These are phyloP conservation scores for Fusarium pininemorale DNA, from an alignment of 2,329 filamentous ascomycete species.

Conservation along the genomic window DNA sequence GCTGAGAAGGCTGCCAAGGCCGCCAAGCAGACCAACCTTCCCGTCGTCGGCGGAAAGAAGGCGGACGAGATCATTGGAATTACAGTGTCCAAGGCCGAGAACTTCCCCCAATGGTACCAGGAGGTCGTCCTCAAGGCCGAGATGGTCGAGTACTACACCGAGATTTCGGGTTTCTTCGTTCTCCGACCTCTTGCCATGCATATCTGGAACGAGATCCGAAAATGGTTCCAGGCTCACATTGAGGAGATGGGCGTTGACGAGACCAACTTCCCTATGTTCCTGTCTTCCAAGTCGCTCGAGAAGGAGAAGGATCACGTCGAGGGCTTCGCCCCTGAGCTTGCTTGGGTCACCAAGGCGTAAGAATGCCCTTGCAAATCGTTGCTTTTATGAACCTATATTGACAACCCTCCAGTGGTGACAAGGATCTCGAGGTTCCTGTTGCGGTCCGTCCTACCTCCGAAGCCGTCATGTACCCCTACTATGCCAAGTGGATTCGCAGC, in stretches of 20 bases:
- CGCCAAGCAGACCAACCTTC: conserved; percentile 61
- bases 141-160: conserved; percentile 94
- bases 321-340: conserved; percentile 94
- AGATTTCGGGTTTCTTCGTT: conserved; percentile 97
- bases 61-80: conserved; percentile 82
- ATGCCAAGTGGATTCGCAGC: conserved; percentile 95
- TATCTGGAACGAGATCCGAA: conserved; percentile 72
- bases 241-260: conserved; percentile 94
- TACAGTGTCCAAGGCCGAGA: conserved; percentile 82
- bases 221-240: conserved; percentile 78
- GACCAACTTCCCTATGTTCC: conserved; percentile 95
- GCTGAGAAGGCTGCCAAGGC: conserved; percentile 71
- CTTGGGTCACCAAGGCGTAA: conserved; percentile 86
- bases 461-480: conserved; percentile 94
- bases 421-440: conserved; percentile 84
- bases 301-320: conserved; percentile 96
- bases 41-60: conserved; percentile 68
- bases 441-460: conserved; percentile 75
- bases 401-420: conserved; percentile 74
- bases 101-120: conserved; percentile 96
- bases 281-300: conserved; percentile 87
- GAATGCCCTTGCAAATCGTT: conserved; percentile 41
- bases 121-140: conserved; percentile 97
- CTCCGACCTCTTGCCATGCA: conserved; percentile 77
- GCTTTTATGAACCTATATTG: neutral